Evolutionary conservation across 192 early-diverging fungal species (phyloP).

Genomic region (Backusella westeae): DNA sequence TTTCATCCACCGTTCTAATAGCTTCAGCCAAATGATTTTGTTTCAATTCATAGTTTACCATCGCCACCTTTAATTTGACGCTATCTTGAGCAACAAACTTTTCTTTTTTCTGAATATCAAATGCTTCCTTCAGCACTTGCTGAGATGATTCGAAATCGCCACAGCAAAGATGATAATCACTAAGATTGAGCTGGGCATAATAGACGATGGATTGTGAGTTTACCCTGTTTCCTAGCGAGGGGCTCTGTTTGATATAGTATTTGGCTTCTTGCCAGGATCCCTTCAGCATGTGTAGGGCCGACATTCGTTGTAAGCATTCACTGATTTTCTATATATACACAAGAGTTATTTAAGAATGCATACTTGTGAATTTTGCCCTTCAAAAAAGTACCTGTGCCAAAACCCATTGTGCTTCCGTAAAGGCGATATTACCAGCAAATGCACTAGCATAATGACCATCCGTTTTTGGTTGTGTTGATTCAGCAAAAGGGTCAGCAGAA

Average conservation of each 20-base stretch:
- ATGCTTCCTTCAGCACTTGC: constrained; percentile 34
- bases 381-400: constrained; percentile 26
- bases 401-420: constrained; percentile 33
- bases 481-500: background rate
- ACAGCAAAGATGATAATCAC: constrained; percentile 52
- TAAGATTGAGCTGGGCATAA: constrained; percentile 44
- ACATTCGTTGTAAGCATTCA: constrained; percentile 48
- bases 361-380: no score
- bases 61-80: constrained; percentile 35
- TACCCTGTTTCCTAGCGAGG: constrained; percentile 46
- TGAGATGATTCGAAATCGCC: constrained; percentile 35
- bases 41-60: constrained; percentile 51
- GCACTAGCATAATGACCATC: background rate
- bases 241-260: constrained; percentile 60
- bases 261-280: constrained; percentile 62
- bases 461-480: background rate
- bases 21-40: constrained; percentile 43
- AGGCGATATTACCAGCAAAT: constrained; percentile 19
- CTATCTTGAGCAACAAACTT: constrained; percentile 8
- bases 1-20: constrained; percentile 42
- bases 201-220: constrained; percentile 39
- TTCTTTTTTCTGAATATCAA: constrained; percentile 22
- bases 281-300: constrained; percentile 47
- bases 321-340: constrained; percentile 37
- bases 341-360: background rate